Evolutionary conservation across 2,329 filamentous ascomycete species (phyloP), one percentile per base, ranked within the genome.

Genomic region (Aspergillus awamori): DNA sequence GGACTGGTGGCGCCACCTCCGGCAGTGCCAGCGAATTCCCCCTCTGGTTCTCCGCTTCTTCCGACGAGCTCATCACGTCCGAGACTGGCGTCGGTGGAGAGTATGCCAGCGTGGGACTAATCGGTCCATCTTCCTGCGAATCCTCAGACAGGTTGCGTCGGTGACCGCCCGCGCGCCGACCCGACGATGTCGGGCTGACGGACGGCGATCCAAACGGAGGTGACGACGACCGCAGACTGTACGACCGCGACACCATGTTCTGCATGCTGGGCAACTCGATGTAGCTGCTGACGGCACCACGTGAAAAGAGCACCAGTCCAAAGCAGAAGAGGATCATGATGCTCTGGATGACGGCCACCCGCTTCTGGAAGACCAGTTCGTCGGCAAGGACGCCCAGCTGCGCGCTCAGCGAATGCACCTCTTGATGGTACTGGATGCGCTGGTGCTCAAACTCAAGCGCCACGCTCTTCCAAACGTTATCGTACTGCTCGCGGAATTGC

Each of bases 391-490:
- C 83, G 60, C 91, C 93, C 43, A 99, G 85, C 24, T 95, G 86
- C 8, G 87, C 81, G 69, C 89, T 91, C 57, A 98, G 83, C 3
- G 93, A 93, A 45, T 93, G 83, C 62, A 96, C 89, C 72, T 98
- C 93, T 58, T 87, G 85, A 71, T 93, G 87, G 15, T 91, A 91
- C 67, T 92, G 89, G 72, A 96, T 90, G 45, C 92, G 88, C 75
- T 97, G 94, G 45, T 88, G 89, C 74, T 97, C 93, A 13, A 98
- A 86, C 30, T 96, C 93, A 58, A 97, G 89, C 22, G 97, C 89
- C 10, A 96, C 97, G 20, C 91, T 94, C 76, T 97, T 93, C 93
- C 94, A 98, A 11, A 98, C 88, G 72, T 97, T 92, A 72, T 98
- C 94, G 75, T 98, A 98, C 74, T 97, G 91, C 61, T 89, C 87